Conservation (phyloP, 306 rosid species). For the Pueraria montana region DNA sequence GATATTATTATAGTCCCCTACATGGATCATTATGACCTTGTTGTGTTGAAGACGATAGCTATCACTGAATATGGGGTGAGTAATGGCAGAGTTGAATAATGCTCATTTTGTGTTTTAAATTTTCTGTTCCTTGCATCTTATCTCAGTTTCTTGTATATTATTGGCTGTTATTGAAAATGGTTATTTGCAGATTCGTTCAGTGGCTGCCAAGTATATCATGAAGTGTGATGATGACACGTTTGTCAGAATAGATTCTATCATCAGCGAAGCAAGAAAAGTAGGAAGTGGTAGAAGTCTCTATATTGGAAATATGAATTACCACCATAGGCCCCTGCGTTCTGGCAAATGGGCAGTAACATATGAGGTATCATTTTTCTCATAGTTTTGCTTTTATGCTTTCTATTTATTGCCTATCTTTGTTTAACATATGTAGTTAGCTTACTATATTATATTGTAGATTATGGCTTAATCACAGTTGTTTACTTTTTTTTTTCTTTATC, state of each 20-base stretch:
- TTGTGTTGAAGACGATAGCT: slow-evolving; percentile 81
- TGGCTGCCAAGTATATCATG: slow-evolving; percentile 70
- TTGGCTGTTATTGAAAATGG: slow-evolving; percentile 8
- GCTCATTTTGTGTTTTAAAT: not conserved
- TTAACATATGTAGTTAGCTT: not conserved
- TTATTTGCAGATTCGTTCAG: slow-evolving; percentile 57
- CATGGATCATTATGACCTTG: slow-evolving; percentile 81
- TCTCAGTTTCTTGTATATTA: slow-evolving; percentile 17
- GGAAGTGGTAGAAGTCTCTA: slow-evolving; percentile 58
- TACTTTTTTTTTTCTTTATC: not conserved
- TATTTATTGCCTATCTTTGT: not conserved
- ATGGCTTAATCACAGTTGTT: not conserved
- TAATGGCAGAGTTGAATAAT: slow-evolving; percentile 34
- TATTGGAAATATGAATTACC: slow-evolving; percentile 79
- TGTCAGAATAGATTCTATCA: slow-evolving; percentile 71
- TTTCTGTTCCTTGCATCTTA: not conserved
- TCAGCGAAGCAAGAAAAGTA: slow-evolving; percentile 60
- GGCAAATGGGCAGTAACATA: slow-evolving; percentile 89
- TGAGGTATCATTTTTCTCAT: slow-evolving; percentile 57
- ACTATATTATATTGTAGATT: not conserved
- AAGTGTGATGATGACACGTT: slow-evolving; percentile 85
- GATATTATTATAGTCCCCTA: slow-evolving; percentile 76
- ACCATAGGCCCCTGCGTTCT: slow-evolving; percentile 72
- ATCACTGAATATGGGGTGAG: slow-evolving; percentile 83
- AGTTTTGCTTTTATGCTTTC: slow-evolving; percentile 15